A percentile compares a stretch with the other conserved stretches of the same genome.
Conservation (phyloP, 306 rosid genomes). For the Rosa multiflora region DNA sequence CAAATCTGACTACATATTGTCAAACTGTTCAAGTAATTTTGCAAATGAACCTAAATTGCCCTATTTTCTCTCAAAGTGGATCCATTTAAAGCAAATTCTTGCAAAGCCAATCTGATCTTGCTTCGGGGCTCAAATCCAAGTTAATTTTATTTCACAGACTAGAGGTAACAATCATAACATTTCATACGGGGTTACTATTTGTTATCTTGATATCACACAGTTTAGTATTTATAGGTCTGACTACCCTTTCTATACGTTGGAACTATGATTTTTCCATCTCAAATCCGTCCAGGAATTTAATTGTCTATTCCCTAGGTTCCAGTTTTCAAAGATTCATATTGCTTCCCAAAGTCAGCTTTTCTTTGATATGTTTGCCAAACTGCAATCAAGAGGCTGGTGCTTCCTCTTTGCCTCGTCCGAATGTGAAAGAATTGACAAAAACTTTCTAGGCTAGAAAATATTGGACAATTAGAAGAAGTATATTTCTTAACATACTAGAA, state of each 20-base stretch:
- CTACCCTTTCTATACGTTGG: neutral
- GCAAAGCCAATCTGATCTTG: neutral
- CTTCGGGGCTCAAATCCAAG: neutral
- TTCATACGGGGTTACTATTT: too few species aligned
- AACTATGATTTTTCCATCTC: neutral
- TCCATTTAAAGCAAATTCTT: neutral
- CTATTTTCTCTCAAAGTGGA: neutral
- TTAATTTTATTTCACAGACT: neutral
- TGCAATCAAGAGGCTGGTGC: neutral
- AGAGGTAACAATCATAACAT: neutral
- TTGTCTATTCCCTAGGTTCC: neutral
- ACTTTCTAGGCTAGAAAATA: neutral
- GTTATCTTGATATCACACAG: neutral
- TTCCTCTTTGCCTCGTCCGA: neutral
- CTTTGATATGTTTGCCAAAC: neutral
- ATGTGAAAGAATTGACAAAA: neutral
- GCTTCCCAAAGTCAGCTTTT: neutral
- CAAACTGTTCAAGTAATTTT: neutral
- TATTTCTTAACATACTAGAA: neutral
- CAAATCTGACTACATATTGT: neutral
- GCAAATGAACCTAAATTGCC: neutral
- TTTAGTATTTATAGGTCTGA: neutral
- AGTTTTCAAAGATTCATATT: neutral
- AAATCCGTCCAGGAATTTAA: neutral
- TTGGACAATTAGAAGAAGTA: neutral